Evolutionary conservation across 2,329 filamentous ascomycete species (phyloP).

Genomic region (Penicillium sp.): DNA sequence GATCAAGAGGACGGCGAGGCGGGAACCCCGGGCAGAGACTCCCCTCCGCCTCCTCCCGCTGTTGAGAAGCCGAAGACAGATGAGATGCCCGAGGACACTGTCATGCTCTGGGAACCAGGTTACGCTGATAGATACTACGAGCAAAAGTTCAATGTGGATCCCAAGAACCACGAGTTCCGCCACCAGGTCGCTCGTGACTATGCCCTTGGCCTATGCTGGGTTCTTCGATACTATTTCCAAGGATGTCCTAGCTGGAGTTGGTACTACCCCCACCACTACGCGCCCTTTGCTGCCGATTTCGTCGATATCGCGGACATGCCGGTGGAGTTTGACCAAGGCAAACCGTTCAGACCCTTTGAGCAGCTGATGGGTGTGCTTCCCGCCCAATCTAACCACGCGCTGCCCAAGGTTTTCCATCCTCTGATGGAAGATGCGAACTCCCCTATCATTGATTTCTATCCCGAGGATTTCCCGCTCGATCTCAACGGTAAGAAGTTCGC

Average conservation of each 20-base stretch:
- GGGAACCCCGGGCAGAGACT: constrained; percentile 61
- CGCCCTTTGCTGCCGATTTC: constrained; percentile 95
- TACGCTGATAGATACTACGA: constrained; percentile 96
- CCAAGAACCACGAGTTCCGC: constrained; percentile 80
- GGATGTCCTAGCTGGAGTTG: constrained; percentile 98
- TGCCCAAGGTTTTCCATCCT: constrained; percentile 83
- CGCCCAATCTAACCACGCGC: constrained; percentile 85
- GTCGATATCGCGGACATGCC: constrained; percentile 77
- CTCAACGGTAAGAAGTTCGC: constrained; percentile 98
- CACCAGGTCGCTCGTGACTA: constrained; percentile 88
- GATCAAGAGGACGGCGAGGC: constrained; percentile 58
- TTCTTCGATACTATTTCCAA: constrained; percentile 95
- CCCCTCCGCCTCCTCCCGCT: constrained; percentile 56
- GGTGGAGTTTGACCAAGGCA: constrained; percentile 79
- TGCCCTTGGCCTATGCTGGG: constrained; percentile 93
- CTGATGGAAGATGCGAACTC: constrained; percentile 88
- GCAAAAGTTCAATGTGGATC: constrained; percentile 87
- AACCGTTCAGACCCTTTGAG: constrained; percentile 87
- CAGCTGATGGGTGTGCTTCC: constrained; percentile 98
- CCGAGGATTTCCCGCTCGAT: constrained; percentile 88
- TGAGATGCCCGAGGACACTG: constrained; percentile 72
- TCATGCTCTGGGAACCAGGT: constrained; percentile 91
- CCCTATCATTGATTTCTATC: constrained; percentile 96
- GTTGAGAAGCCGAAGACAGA: constrained; percentile 54
- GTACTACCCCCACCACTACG: constrained; percentile 99